phyloP scores from a whole-genome alignment of 2,329 filamentous ascomycete genomes.

The Penicillium italicum region DNA sequence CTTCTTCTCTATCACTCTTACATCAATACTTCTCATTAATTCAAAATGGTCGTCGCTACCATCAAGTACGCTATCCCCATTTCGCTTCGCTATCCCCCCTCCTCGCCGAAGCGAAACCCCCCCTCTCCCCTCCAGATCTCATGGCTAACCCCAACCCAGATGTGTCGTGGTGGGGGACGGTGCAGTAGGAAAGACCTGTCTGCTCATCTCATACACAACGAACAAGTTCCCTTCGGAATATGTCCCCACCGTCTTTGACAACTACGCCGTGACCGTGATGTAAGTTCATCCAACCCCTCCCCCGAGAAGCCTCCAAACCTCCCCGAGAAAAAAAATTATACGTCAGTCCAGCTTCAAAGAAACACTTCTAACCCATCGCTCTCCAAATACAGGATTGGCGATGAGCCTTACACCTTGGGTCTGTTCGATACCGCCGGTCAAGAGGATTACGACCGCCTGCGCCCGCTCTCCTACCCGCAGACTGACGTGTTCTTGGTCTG shows the following conservation, averaged over 20 bases:
- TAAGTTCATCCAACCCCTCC: conserved; percentile 53
- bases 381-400: conserved; percentile 72
- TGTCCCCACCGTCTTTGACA: conserved; percentile 98
- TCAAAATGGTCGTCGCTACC: conserved; percentile 58
- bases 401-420: conserved; percentile 95
- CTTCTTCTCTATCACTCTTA: conserved; percentile 2
- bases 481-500: conserved; percentile 99
- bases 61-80: conserved; percentile 53
- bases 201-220: conserved; percentile 98
- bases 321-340: neutral
- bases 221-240: conserved; percentile 99
- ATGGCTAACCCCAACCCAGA: conserved; percentile 48
- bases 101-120: conserved; percentile 7
- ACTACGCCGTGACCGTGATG: conserved; percentile 99
- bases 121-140: conserved; percentile 7
- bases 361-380: conserved; percentile 5
- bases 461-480: conserved; percentile 94
- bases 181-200: conserved; percentile 98
- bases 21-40: conserved; percentile 6
- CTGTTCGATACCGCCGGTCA: conserved; percentile 98
- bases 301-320: no score
- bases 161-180: conserved; percentile 99
- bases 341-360: neutral
- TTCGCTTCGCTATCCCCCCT: neutral
- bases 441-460: conserved; percentile 97